Percentiles rank a stretch among this genome's conserved stretches.
Evolutionary conservation across 805 yeast species (phyloP).

Genomic region (Huiozyma sinensis): DNA sequence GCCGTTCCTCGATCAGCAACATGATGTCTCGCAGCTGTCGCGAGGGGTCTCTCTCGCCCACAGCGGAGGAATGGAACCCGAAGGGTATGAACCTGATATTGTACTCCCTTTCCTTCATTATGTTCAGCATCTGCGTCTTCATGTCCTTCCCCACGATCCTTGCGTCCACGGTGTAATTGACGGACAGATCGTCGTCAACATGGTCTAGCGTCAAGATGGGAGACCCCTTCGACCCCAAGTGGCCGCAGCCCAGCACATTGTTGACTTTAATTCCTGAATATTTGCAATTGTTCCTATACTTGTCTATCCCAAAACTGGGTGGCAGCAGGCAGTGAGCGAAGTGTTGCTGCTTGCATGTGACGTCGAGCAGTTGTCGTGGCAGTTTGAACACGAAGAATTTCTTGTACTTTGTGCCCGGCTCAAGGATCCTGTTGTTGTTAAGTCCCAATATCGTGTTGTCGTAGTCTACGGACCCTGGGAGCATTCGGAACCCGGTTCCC

Average conservation of each 20-base stretch:
- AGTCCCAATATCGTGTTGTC: constrained; percentile 31
- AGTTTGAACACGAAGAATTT: constrained; percentile 48
- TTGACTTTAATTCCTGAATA: constrained; percentile 21
- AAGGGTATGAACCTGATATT: constrained; percentile 23
- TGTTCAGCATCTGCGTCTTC: constrained; percentile 11
- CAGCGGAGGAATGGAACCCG: constrained; percentile 11
- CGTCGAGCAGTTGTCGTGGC: constrained; percentile 43
- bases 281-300: constrained; percentile 15
- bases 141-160: constrained; percentile 38
- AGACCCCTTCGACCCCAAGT: constrained; percentile 37
- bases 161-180: constrained; percentile 45
- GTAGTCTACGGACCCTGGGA: constrained; percentile 13
- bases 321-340: constrained; percentile 28
- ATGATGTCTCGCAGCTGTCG: constrained; percentile 8
- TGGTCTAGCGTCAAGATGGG: constrained; percentile 44
- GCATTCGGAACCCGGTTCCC: constrained; percentile 32
- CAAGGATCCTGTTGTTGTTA: constrained; percentile 34
- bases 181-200: constrained; percentile 27
- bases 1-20: constrained; percentile 8
- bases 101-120: constrained; percentile 15
- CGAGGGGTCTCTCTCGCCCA: constrained; percentile 6
- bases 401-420: constrained; percentile 40
- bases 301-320: constrained; percentile 33
- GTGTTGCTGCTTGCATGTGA: constrained; percentile 36
- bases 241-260: constrained; percentile 45